A percentile compares a stretch with the other conserved stretches of the same genome.
Conservation (phyloP, 2,329 filamentous ascomycete genomes). For the Penicillium sp. region DNA sequence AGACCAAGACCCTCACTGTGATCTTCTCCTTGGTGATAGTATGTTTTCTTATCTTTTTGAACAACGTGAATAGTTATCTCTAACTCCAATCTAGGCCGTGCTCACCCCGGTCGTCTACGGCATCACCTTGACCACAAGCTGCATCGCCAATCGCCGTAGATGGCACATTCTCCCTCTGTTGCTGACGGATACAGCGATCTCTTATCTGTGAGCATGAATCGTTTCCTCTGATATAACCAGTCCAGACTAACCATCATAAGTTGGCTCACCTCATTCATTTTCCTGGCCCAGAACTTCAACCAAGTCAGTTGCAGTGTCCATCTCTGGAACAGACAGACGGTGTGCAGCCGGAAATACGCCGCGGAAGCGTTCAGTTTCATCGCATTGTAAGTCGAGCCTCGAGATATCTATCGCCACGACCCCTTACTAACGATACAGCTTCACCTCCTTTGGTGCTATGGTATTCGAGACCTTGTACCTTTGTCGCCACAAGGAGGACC, state of each 20-base stretch:
- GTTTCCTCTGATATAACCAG: not conserved
- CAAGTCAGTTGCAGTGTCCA: constrained; percentile 10
- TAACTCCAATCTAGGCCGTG: constrained; percentile 4
- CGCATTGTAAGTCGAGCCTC: constrained; percentile 15
- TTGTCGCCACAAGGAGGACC: not conserved
- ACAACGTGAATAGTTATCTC: no score
- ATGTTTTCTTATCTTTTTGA: not conserved
- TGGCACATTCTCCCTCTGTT: constrained; percentile 16
- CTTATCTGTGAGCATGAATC: constrained; percentile 16
- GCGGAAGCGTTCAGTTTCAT: constrained; percentile 24
- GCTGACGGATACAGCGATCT: constrained; percentile 10
- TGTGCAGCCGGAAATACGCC: constrained; percentile 22
- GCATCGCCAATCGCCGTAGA: constrained; percentile 4
- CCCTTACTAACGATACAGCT: not conserved
- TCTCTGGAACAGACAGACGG: constrained; percentile 19
- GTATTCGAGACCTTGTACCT: constrained; percentile 1
- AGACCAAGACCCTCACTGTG: constrained; percentile 21
- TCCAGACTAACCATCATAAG: constrained; percentile 3
- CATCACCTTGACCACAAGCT: constrained; percentile 7
- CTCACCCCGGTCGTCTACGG: constrained; percentile 11
- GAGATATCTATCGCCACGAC: not conserved
- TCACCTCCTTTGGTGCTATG: not conserved
- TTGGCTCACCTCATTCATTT: constrained; percentile 25
- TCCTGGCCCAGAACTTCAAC: constrained; percentile 21
- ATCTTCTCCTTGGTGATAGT: constrained; percentile 20